Evolutionary conservation across 306 rosid genomes (phyloP).

Genomic region (Quercus bicolor): DNA sequence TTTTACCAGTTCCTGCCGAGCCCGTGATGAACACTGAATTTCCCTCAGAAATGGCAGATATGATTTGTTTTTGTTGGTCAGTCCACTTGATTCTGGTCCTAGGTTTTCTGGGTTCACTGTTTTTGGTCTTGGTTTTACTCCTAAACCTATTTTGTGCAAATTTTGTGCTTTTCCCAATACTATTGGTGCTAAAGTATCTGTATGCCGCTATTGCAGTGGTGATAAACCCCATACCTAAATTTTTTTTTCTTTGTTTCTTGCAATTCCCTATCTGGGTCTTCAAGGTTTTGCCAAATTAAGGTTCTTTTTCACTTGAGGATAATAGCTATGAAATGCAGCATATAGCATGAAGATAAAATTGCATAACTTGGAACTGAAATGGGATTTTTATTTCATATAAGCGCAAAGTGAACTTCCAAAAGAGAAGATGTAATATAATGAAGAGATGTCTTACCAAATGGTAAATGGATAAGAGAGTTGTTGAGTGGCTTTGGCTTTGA

Average conservation of each 20-base stretch:
- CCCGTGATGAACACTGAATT: slow-evolving; percentile 52
- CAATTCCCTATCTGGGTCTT: slow-evolving; percentile 9
- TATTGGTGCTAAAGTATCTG: slow-evolving; percentile 30
- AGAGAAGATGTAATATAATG: too few species aligned
- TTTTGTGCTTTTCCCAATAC: neutral
- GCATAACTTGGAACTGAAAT: neutral
- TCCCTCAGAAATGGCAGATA: slow-evolving; percentile 31
- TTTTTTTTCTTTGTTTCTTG: neutral
- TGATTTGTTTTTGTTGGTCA: slow-evolving; percentile 36
- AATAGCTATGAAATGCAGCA: neutral
- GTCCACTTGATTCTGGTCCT: slow-evolving; percentile 36
- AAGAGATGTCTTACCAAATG: too few species aligned
- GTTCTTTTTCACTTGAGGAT: neutral
- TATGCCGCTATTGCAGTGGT: slow-evolving; percentile 9
- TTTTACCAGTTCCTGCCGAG: slow-evolving; percentile 56
- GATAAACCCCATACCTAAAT: slow-evolving; percentile 5
- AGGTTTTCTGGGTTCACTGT: neutral
- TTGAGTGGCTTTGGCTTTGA: too few species aligned
- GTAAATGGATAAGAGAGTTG: too few species aligned
- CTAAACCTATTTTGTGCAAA: neutral
- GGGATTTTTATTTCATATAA: neutral
- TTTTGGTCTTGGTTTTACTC: neutral
- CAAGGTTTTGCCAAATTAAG: neutral
- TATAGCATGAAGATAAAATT: neutral
- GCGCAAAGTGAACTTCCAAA: too few species aligned